phyloP scores from a whole-genome alignment of 805 yeast genomes.

The Pichia exigua region DNA sequence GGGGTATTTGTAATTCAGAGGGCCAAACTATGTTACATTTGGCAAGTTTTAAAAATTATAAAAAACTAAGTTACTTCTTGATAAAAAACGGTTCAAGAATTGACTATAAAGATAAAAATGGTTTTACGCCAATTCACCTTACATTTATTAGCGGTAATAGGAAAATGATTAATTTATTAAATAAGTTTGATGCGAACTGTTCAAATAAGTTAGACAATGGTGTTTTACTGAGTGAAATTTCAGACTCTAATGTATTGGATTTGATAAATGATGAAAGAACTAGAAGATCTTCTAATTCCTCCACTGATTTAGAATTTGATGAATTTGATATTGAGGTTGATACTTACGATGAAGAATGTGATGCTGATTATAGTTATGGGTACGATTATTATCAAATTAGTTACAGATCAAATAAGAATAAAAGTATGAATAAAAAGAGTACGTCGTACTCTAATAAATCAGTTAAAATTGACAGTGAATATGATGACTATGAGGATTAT shows the following conservation, averaged over 20 bases:
- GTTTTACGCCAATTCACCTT: constrained; percentile 80
- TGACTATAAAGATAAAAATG: constrained; percentile 69
- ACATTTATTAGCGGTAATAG: constrained; percentile 74
- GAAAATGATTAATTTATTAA: constrained; percentile 51
- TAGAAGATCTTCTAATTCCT: constrained; percentile 4
- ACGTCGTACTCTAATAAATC: background rate
- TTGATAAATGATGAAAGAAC: constrained; percentile 18
- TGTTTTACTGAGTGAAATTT: constrained; percentile 32
- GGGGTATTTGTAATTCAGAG: constrained; percentile 72
- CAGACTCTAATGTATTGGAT: constrained; percentile 33
- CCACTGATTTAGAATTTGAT: constrained; percentile 5
- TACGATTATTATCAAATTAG: background rate
- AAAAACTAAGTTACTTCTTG: constrained; percentile 52
- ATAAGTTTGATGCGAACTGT: constrained; percentile 58
- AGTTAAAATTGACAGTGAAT: background rate
- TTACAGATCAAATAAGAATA: background rate
- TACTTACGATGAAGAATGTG: background rate
- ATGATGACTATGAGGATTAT: constrained; percentile 6
- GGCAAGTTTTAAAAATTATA: constrained; percentile 70
- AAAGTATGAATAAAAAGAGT: background rate
- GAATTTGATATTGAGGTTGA: constrained; percentile 1
- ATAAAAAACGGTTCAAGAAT: constrained; percentile 57
- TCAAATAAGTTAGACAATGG: constrained; percentile 46
- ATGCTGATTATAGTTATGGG: background rate
- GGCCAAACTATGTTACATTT: constrained; percentile 88